Base-by-base conservation (phyloP, 352 stramenopile species). In the Phytophthora syringae region DNA sequence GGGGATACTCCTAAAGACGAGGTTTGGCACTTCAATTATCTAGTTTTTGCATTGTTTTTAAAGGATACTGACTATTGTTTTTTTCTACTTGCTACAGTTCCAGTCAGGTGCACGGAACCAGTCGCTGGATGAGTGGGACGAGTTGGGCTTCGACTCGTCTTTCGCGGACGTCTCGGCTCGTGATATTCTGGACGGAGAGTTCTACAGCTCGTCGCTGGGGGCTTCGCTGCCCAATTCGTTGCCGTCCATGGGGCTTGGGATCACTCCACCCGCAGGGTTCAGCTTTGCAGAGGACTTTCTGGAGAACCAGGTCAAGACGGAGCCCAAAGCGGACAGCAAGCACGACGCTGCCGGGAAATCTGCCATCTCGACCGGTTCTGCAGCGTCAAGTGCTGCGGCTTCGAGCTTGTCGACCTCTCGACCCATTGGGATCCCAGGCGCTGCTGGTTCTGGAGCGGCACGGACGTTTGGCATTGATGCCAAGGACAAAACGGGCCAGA, bases 201-300 rank as follows among this genome's bases (percentile, higher is more conserved):
- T 93, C 34, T 93, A 93, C 74, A 82, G 82, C 27, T 89, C 83
- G 7, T 95, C 86, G n/a, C 60, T 95, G 7, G 86, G 86, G 47
- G 86, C 83, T n/a, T 93, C 84, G 10, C 70, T 95, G 54, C 84
- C 87, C 18, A 95, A 94, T 64, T 95, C 87, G 40, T 67, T 95
- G 59, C 87, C 87, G 37, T 93, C 87, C n/a, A 92, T 95, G 82
- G 87, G 87, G 5, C 61, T 95, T 2, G 87, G 87, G 1, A 94
- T 95, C 74, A 95, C 87, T 36, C 87, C 87, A 7, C 87, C 87
- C 5, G 82, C 80, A 27, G 82, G 82, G 43, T 95, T 95, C 67
- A 92, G 84, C 54, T 94, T 95, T 74, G 85, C 80, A 1, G 87
- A 95, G 42, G 85, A 95, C 39, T 93, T 95, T 73, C 65, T 94